phyloP scores from a whole-genome alignment of 2,329 filamentous ascomycete species.

The Ilyonectria mors-panacis region DNA sequence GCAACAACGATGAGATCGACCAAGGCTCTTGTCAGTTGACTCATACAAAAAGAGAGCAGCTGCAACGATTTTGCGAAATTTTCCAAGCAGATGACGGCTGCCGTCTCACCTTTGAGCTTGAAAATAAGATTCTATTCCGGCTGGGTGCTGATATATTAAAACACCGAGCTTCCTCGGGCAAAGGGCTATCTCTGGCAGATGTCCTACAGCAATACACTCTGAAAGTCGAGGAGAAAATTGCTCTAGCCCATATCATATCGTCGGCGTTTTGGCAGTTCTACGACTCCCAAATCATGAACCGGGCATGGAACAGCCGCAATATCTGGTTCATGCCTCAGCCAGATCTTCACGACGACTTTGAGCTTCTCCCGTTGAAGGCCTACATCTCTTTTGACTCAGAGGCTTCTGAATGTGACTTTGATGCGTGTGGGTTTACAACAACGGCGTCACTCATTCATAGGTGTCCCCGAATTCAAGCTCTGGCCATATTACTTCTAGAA shows the following conservation, averaged over 20 bases:
- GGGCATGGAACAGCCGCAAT: constrained; percentile 29
- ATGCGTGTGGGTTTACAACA: not conserved
- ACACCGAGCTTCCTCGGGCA: not conserved
- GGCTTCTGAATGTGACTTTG: constrained; percentile 11
- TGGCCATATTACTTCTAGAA: constrained; percentile 14
- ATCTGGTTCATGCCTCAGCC: constrained; percentile 38
- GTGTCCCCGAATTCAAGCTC: constrained; percentile 14
- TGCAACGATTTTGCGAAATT: constrained; percentile 14
- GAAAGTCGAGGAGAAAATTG: constrained; percentile 28
- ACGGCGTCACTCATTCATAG: constrained; percentile 7
- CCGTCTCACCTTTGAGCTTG: constrained; percentile 13
- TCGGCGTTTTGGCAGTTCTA: constrained; percentile 35
- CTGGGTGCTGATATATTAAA: constrained; percentile 11
- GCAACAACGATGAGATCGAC: not conserved
- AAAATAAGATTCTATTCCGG: constrained; percentile 1
- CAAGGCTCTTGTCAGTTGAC: not conserved
- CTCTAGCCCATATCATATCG: constrained; percentile 27
- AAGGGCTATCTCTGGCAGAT: constrained; percentile 6
- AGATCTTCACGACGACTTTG: constrained; percentile 1
- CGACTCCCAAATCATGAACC: constrained; percentile 33
- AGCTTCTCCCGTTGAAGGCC: constrained; percentile 13
- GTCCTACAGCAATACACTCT: constrained; percentile 22
- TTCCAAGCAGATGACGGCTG: constrained; percentile 9
- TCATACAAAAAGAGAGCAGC: not conserved
- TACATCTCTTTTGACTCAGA: constrained; percentile 19